Conservation (phyloP, 2,329 filamentous ascomycete genomes). For the Xylariaceae sp. region DNA sequence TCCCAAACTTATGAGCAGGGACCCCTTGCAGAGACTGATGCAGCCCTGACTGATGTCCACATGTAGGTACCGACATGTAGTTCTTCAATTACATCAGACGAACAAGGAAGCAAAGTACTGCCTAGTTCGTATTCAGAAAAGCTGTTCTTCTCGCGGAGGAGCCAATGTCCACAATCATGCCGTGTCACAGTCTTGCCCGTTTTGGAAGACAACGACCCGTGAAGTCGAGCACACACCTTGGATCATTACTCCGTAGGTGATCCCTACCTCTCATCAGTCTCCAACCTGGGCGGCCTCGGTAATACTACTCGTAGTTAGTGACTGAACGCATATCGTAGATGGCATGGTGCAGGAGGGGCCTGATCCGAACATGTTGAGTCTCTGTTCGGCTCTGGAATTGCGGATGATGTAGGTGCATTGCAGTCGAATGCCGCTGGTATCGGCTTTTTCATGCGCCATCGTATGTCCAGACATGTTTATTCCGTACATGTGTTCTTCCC, state of each 20-base stretch:
- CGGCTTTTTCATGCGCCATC: not conserved
- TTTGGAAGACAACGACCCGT: not conserved
- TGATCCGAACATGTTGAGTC: slow-evolving; percentile 12
- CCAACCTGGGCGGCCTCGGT: not conserved
- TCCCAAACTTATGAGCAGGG: not conserved
- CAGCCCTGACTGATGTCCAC: not conserved
- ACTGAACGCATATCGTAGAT: not conserved
- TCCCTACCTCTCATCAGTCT: not conserved
- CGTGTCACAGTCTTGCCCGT: slow-evolving; percentile 12
- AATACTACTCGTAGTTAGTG: not conserved
- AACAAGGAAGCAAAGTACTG: slow-evolving; percentile 4
- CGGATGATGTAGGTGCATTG: not conserved
- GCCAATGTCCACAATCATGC: slow-evolving; percentile 12
- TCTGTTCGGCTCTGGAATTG: slow-evolving; percentile 7
- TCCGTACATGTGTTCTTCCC: too few species aligned
- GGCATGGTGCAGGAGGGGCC: slow-evolving; percentile 2
- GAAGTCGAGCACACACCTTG: not conserved
- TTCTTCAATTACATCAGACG: not conserved
- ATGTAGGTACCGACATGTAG: not conserved
- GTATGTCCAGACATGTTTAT: not conserved
- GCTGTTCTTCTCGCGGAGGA: not conserved
- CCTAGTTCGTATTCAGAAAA: slow-evolving; percentile 16
- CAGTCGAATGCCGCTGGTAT: not conserved
- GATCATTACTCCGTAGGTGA: not conserved
- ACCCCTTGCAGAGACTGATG: slow-evolving; percentile 3